Evolutionary conservation across 345 rosid species (phyloP).

Genomic region (Aurinia saxatilis): DNA sequence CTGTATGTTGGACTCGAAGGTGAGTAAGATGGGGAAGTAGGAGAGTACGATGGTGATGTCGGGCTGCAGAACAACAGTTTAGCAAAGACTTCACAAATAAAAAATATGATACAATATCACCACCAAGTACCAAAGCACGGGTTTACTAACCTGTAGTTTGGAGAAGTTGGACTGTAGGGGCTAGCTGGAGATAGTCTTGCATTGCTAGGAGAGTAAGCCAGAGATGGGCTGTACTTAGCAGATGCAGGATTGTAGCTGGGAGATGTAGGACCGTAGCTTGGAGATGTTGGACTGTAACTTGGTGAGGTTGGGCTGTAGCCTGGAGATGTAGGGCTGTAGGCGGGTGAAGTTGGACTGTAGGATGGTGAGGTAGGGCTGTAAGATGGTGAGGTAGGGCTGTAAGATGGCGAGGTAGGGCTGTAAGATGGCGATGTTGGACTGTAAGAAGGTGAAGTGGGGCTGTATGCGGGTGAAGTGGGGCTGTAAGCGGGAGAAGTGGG

Average conservation of each 20-base stretch:
- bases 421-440: conserved; percentile 84
- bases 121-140: too few relatives aligned
- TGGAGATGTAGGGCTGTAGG: conserved; percentile 76
- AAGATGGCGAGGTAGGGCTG: conserved; percentile 82
- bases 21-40: conserved; percentile 88
- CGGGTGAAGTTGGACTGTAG: conserved; percentile 79
- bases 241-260: conserved; percentile 58
- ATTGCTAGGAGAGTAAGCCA: conserved; percentile 89
- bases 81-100: neutral
- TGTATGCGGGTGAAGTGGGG: conserved; percentile 74
- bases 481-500: conserved; percentile 73
- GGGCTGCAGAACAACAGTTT: conserved; percentile 46
- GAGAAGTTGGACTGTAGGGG: conserved; percentile 96
- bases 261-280: conserved; percentile 67
- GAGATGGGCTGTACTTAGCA: conserved; percentile 72
- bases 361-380: conserved; percentile 80
- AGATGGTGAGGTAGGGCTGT: conserved; percentile 69
- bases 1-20: conserved; percentile 89
- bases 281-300: conserved; percentile 70
- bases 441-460: conserved; percentile 77
- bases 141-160: conserved; percentile 93
- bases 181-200: conserved; percentile 80
- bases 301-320: conserved; percentile 86
- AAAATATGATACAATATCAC: neutral
- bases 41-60: conserved; percentile 85